Evolutionary conservation across 169 alveolate species (phyloP), one percentile per base, ranked within the genome.

Genomic region (Cryptosporidium canis): DNA sequence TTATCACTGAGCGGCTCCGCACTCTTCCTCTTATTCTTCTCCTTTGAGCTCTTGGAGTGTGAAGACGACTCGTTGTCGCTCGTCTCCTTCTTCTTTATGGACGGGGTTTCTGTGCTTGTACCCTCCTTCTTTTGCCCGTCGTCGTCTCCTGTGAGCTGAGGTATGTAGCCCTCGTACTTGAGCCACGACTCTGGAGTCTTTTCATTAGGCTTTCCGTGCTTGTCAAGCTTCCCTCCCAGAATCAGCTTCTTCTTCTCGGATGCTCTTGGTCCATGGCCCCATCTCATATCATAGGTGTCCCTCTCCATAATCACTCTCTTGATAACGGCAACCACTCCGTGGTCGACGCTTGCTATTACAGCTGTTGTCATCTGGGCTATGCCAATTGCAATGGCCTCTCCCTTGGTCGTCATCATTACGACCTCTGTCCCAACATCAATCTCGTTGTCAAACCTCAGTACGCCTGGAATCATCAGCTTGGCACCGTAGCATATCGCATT

Each of bases 401-500:
- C 99, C 95, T 99, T 99, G 47, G 99, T 99, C 39, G 99, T 97
- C 95, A 99, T 98, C 85, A 99, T 90, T 39, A 99, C 99, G 48
- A 98, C 94, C 91, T 97, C 99, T 61, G 96, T 93, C 63, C 98
- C 98, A 39, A 97, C 94, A 91, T 99, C 99, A 56, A 99, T 98
- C 72, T 93, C 95, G 85, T 94, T 95, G 91, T 98, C 99, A 92
- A 97, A 99, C 83, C 99, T 96, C 82, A 99, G 93, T 18, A 99
- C 99, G 44, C 99, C 99, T 9, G 99, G 99, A 21, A 99, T 96
- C 98, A 98, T 99, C 45, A 99, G 94, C 90, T 98, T 97, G 47
- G 99, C 99, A 14, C 99, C 99, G 90, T 98, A 98, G 93, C 99
- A 98, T 71, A 99, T 95, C 43, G 99, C 99, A 93, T 99, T 99